Conservation (phyloP, 768 basidiomycete species). For the Panellus pusillus region DNA sequence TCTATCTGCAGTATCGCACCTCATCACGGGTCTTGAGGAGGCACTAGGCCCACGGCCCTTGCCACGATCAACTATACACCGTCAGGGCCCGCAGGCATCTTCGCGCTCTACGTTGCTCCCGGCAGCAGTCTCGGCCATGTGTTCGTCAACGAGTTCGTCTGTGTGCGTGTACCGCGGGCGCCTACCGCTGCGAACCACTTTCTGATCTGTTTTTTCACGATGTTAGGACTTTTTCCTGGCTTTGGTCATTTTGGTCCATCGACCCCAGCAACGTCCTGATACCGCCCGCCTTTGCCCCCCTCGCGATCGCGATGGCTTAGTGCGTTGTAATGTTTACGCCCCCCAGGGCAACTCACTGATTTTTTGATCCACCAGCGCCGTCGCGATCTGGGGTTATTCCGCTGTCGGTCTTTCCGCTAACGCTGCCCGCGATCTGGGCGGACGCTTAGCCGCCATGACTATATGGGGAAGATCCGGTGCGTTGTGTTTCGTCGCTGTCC, state of each 20-base stretch:
- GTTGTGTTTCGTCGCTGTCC: background rate
- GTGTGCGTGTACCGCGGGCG: constrained; percentile 34
- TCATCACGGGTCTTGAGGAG: constrained; percentile 38
- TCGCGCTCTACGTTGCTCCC: constrained; percentile 47
- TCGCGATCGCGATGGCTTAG: constrained; percentile 60
- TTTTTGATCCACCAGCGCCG: constrained; percentile 38
- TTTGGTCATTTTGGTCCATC: constrained; percentile 48
- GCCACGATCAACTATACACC: constrained; percentile 35
- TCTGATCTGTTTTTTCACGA: background rate
- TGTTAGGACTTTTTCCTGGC: constrained; percentile 48
- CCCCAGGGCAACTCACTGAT: background rate
- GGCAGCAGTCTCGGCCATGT: constrained; percentile 44
- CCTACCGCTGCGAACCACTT: no score
- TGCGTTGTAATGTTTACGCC: constrained; percentile 30
- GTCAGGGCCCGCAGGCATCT: constrained; percentile 51
- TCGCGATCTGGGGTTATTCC: constrained; percentile 62
- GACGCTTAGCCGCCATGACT: constrained; percentile 58
- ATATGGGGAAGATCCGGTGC: constrained; percentile 55
- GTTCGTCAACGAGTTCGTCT: constrained; percentile 58
- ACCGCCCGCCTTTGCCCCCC: constrained; percentile 52
- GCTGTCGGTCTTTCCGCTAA: constrained; percentile 58
- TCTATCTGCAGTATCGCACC: constrained; percentile 62
- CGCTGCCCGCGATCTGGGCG: constrained; percentile 68
- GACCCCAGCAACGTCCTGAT: constrained; percentile 62
- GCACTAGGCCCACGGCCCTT: constrained; percentile 27